Evolutionary conservation across 2,329 filamentous ascomycete species (phyloP).

Genomic region (Nigrospora sphaerica): DNA sequence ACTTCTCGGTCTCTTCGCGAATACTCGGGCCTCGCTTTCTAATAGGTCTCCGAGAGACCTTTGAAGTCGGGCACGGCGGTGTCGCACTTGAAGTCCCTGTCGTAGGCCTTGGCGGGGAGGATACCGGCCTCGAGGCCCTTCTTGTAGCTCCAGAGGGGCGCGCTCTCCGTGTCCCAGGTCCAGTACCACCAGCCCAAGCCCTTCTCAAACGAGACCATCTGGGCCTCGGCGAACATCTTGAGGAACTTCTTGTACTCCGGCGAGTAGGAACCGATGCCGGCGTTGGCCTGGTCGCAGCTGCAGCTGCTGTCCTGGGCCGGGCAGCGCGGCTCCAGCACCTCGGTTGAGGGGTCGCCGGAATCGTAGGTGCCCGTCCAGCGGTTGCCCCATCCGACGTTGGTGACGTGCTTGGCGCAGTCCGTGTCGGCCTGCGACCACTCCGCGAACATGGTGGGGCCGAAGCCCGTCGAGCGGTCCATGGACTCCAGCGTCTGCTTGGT

Average conservation of each 20-base stretch:
- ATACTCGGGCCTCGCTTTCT: neutral
- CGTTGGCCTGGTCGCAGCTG: conserved; percentile 70
- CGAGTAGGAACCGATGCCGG: conserved; percentile 60
- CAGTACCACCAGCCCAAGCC: conserved; percentile 99
- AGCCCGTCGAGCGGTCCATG: conserved; percentile 69
- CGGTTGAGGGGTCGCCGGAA: conserved; percentile 53
- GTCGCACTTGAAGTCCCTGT: conserved; percentile 63
- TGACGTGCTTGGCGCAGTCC: conserved; percentile 81
- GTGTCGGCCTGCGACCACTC: conserved; percentile 98
- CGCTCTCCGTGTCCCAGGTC: conserved; percentile 90
- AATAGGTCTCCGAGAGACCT: conserved; percentile 44
- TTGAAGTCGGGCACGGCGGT: conserved; percentile 46
- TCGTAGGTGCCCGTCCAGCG: conserved; percentile 87
- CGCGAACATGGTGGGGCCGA: conserved; percentile 88
- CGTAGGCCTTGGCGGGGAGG: conserved; percentile 68
- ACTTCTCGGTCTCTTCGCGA: too few relatives aligned
- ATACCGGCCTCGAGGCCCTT: conserved; percentile 70
- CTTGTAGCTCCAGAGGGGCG: conserved; percentile 89
- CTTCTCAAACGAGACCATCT: conserved; percentile 90
- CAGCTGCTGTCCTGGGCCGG: conserved; percentile 61
- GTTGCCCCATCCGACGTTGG: conserved; percentile 81
- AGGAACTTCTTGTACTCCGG: conserved; percentile 77
- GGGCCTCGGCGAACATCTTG: conserved; percentile 84
- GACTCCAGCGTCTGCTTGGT: conserved; percentile 67
- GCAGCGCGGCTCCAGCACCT: conserved; percentile 66